These are phyloP conservation scores for Mucor sp. DNA, from an alignment of 371 early-diverging fungal genomes.

Conservation along the genomic window DNA sequence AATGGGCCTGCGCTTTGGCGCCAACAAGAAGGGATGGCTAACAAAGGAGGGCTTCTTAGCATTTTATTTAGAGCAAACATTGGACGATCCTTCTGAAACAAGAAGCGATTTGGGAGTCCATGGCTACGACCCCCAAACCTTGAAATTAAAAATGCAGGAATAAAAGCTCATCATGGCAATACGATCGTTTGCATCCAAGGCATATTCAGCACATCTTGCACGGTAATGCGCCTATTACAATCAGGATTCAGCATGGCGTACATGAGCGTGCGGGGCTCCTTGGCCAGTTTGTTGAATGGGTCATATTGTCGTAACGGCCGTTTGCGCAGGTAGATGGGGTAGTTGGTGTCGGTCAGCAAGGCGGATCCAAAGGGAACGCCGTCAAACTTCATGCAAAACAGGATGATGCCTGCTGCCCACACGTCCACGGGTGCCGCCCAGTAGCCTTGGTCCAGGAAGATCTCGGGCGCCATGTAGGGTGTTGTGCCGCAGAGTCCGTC, in stretches of 20 bases:
- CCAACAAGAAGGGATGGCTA: slow-evolving; percentile 48
- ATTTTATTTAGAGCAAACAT: slow-evolving; percentile 58
- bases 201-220: slow-evolving; percentile 58
- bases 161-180: slow-evolving; percentile 3
- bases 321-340: slow-evolving; percentile 58
- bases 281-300: slow-evolving; percentile 59
- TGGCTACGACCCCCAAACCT: slow-evolving; percentile 50
- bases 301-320: slow-evolving; percentile 48
- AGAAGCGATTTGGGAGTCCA: slow-evolving; percentile 55
- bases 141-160: slow-evolving; percentile 29
- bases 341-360: slow-evolving; percentile 66
- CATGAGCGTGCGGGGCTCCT: slow-evolving; percentile 57
- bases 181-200: slow-evolving; percentile 62
- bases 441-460: slow-evolving; percentile 56
- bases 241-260: slow-evolving; percentile 84
- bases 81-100: slow-evolving; percentile 60
- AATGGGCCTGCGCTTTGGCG: slow-evolving; percentile 53
- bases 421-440: slow-evolving; percentile 77
- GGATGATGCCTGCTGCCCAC: slow-evolving; percentile 83
- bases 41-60: slow-evolving; percentile 55
- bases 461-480: slow-evolving; percentile 90
- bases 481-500: slow-evolving; percentile 81
- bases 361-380: slow-evolving; percentile 62
- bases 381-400: slow-evolving; percentile 76
- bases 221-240: slow-evolving; percentile 62